Evolutionary conservation across 2,329 filamentous ascomycete species (phyloP), one percentile per base, ranked within the genome.

Genomic region (Aspergillus spinulosporus): DNA sequence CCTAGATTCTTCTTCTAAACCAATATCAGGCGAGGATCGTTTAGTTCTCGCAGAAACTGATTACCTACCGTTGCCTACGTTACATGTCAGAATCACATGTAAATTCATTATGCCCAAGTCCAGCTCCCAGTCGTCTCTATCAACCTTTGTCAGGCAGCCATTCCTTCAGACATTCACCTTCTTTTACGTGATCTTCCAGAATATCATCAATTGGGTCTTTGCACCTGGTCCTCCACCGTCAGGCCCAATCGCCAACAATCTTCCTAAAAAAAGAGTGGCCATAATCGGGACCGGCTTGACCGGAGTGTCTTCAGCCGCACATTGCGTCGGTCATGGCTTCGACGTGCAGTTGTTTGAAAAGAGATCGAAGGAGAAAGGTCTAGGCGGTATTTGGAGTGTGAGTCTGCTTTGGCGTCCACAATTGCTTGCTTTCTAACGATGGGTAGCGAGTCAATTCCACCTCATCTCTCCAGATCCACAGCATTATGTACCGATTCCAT

Each of bases 401-500:
- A 69, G 84, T 70, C 11, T 7, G 29, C 15, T 28, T 14, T 36
- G 12, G 9, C 9, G 5, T 15, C n/a, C 26, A 21, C 32, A 9
- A 9, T 8, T 37, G 49, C 14, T 21, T 12, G 6, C n/a, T 21
- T 47, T 26, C 52, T 57, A 39, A 55, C 61, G 46, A 45, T 14
- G 15, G 28, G 26, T 57, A 90, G 85, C 82, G 83, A 72, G 89
- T 94, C 40, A 93, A 94, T 75, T 89, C 88, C 50, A 92, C 89
- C 0, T 92, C 89, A 0, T 85, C 88, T 12, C 81, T 95, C 0
- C 90, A 94, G 67, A 92, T 95, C 21, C 89, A 95, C 70, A 90
- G 86, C 15, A 72, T 92, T 56, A 94, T 94, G 90, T 95, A 93
- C 72, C 84, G 90, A 21, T 96, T 95, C 70, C 89, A 93, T 63